Conservation (phyloP, 768 basidiomycete genomes). For the Suillus spraguei region DNA sequence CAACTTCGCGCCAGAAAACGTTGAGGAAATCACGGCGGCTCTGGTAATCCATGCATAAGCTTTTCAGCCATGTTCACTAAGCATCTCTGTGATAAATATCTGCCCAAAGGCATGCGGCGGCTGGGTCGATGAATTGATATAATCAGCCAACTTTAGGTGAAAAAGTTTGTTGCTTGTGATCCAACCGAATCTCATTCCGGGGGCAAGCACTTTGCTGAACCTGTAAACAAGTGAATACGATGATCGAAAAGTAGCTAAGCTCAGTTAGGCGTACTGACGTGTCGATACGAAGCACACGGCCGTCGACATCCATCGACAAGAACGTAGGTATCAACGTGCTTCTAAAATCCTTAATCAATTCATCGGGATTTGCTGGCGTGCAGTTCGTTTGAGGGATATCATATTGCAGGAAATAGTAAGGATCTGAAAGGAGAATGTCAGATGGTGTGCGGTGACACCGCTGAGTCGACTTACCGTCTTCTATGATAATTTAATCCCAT, state of each 20-base stretch:
- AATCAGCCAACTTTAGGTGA: slow-evolving; percentile 35
- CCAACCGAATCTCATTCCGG: slow-evolving; percentile 48
- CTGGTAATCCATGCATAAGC: slow-evolving; percentile 45
- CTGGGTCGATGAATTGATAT: slow-evolving; percentile 40
- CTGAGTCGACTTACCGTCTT: slow-evolving; percentile 28
- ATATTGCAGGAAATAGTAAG: slow-evolving; percentile 45
- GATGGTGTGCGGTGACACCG: not conserved
- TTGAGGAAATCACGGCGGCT: slow-evolving; percentile 42
- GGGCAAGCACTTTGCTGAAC: slow-evolving; percentile 47
- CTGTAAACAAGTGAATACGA: slow-evolving; percentile 15
- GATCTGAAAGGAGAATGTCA: slow-evolving; percentile 31
- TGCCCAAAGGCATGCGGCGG: slow-evolving; percentile 46
- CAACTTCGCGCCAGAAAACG: slow-evolving; percentile 30
- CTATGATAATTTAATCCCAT: slow-evolving; percentile 47
- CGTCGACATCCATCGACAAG: slow-evolving; percentile 41
- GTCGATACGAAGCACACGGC: slow-evolving; percentile 42
- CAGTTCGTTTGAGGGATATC: slow-evolving; percentile 17
- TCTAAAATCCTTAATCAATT: slow-evolving; percentile 21
- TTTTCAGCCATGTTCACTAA: slow-evolving; percentile 35
- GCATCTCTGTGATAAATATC: slow-evolving; percentile 40
- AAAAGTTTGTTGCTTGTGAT: slow-evolving; percentile 39
- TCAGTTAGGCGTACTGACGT: slow-evolving; percentile 24
- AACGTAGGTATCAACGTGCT: slow-evolving; percentile 35
- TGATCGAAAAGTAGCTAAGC: slow-evolving; percentile 7
- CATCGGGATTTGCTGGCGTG: slow-evolving; percentile 16